These are phyloP conservation scores for Arachis hypogaea DNA, from an alignment of 306 rosid genomes.

Conservation along the genomic window DNA sequence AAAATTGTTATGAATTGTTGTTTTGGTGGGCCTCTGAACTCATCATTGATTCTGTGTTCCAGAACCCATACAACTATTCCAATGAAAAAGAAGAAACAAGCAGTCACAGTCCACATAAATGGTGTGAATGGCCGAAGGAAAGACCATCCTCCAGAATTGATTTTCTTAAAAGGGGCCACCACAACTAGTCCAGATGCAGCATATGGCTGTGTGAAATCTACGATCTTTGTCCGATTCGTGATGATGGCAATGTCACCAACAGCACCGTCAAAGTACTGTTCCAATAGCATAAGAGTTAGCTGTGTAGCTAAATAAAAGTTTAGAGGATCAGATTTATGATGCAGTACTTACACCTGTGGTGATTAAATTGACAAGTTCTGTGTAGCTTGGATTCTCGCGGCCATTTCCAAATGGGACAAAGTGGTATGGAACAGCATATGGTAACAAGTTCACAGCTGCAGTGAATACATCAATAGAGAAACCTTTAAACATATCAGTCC, in stretches of 20 bases:
- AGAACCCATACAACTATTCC: slow-evolving; percentile 89
- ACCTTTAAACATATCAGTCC: slow-evolving; percentile 80
- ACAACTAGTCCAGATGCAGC: slow-evolving; percentile 89
- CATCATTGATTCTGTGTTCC: slow-evolving; percentile 91
- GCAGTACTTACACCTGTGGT: slow-evolving; percentile 73
- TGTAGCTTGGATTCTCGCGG: slow-evolving; percentile 71
- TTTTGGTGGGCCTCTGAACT: slow-evolving; percentile 91
- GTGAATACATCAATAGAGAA: slow-evolving; percentile 85
- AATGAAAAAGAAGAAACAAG: slow-evolving; percentile 67
- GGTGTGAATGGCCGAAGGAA: slow-evolving; percentile 83
- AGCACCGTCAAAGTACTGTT: slow-evolving; percentile 78
- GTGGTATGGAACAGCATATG: slow-evolving; percentile 78
- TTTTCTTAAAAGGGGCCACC: slow-evolving; percentile 80
- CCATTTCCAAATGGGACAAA: slow-evolving; percentile 83
- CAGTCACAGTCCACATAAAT: slow-evolving; percentile 82
- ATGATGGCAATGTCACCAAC: slow-evolving; percentile 89
- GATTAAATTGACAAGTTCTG: slow-evolving; percentile 63
- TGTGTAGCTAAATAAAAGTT: slow-evolving; percentile 11
- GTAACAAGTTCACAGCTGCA: slow-evolving; percentile 79
- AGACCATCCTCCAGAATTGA: slow-evolving; percentile 88
- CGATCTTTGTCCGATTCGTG: slow-evolving; percentile 81
- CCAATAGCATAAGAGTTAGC: slow-evolving; percentile 35
- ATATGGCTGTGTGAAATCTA: slow-evolving; percentile 93
- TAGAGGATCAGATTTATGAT: slow-evolving; percentile 30
- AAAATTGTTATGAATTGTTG: slow-evolving; percentile 79